Conservation (phyloP, 139 green algal species). For the Chlamydomonas sphaeroides region DNA sequence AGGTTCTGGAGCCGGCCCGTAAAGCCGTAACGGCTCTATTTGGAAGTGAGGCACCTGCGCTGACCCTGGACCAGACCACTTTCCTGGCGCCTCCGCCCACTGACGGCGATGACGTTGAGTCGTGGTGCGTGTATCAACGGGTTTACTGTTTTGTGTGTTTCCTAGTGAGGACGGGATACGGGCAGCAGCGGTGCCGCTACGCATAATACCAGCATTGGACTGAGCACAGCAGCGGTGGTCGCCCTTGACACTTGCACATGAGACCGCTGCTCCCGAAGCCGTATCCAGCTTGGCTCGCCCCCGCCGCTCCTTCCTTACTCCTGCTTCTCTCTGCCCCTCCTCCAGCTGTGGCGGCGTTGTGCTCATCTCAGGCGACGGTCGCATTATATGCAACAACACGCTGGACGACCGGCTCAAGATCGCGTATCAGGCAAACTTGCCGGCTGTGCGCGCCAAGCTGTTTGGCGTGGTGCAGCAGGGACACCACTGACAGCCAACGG, state of each 20-base stretch:
- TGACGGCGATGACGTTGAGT: constrained; percentile 64
- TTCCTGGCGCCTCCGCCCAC: constrained; percentile 78
- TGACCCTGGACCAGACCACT: constrained; percentile 74
- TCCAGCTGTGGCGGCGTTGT: constrained; percentile 91
- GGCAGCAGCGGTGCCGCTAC: too few relatives aligned
- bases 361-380: constrained; percentile 84
- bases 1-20: constrained; percentile 63
- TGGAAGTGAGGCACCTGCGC: constrained; percentile 57
- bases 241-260: too few relatives aligned
- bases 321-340: not conserved
- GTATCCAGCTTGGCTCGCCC: too few relatives aligned
- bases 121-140: constrained; percentile 52
- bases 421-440: constrained; percentile 81
- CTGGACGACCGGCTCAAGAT: constrained; percentile 92
- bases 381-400: constrained; percentile 94
- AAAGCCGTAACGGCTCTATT: constrained; percentile 65
- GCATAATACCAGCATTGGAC: too few relatives aligned
- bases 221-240: too few relatives aligned
- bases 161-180: too few relatives aligned
- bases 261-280: too few relatives aligned
- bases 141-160: not conserved
- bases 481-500: constrained; percentile 40
- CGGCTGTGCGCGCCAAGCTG: constrained; percentile 74
- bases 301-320: too few relatives aligned
- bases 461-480: constrained; percentile 62